Percentiles rank a stretch among this genome's conserved stretches.
Evolutionary conservation across 805 yeast genomes (phyloP).

Genomic region (Candida berthetii): DNA sequence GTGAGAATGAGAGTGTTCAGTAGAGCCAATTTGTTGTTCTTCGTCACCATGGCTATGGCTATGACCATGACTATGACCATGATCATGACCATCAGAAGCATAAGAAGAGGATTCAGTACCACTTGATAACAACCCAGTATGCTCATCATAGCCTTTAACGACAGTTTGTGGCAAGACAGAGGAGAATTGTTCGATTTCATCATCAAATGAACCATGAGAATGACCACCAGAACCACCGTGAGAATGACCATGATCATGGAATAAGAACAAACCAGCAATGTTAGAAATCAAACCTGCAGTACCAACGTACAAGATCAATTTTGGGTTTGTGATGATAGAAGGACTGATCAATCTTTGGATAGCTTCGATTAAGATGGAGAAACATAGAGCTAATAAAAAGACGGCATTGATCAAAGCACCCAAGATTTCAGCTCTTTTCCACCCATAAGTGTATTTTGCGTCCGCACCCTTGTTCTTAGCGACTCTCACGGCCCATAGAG

Average conservation of each 20-base stretch:
- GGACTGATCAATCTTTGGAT: slow-evolving; percentile 83
- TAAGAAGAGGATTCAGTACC: slow-evolving; percentile 4
- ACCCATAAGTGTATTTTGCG: slow-evolving; percentile 89
- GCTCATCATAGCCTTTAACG: slow-evolving; percentile 28
- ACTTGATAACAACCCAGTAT: slow-evolving; percentile 5
- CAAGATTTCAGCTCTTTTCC: slow-evolving; percentile 95
- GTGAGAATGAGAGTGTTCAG: slow-evolving; percentile 5
- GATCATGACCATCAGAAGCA: slow-evolving; percentile 14
- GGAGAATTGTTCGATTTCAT: slow-evolving; percentile 20
- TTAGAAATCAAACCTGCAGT: slow-evolving; percentile 77
- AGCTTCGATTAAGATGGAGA: slow-evolving; percentile 89
- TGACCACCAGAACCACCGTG: slow-evolving; percentile 33
- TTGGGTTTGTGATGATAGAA: slow-evolving; percentile 74
- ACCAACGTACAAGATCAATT: slow-evolving; percentile 78
- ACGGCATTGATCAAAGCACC: slow-evolving; percentile 96
- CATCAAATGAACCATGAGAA: slow-evolving; percentile 26
- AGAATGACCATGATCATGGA: slow-evolving; percentile 81
- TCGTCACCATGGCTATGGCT: slow-evolving; percentile 9
- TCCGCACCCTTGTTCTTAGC: slow-evolving; percentile 79
- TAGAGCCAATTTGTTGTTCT: slow-evolving; percentile 2
- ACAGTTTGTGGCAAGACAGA: slow-evolving; percentile 40
- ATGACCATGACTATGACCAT: slow-evolving; percentile 6
- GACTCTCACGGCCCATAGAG: slow-evolving; percentile 93
- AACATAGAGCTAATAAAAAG: slow-evolving; percentile 84
- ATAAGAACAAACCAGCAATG: slow-evolving; percentile 73